A percentile compares a stretch with the other conserved stretches of the same genome.
Conservation (phyloP, 208 protist species). For the Lotmaria passim region DNA sequence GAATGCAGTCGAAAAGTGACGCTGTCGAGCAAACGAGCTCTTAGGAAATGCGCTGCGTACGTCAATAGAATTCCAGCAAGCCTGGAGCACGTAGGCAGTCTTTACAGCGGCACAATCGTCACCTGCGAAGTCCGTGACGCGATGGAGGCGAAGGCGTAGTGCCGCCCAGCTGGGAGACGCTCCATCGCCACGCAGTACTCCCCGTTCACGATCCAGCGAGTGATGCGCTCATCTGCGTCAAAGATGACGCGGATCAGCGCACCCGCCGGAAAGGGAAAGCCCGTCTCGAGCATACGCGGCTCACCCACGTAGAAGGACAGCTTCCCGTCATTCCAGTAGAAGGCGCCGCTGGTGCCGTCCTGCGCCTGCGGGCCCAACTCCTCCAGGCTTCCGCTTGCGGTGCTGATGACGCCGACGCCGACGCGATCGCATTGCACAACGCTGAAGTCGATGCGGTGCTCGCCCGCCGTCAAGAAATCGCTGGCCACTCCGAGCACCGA, state of each 20-base stretch:
- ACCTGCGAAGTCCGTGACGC: constrained; percentile 56
- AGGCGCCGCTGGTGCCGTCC: constrained; percentile 32
- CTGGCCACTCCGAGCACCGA: constrained; percentile 54
- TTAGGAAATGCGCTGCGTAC: no score
- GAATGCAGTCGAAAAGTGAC: no score
- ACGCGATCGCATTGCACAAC: constrained; percentile 58
- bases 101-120: constrained; percentile 42
- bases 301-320: constrained; percentile 54
- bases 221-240: constrained; percentile 54
- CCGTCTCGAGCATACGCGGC: constrained; percentile 39
- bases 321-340: constrained; percentile 79
- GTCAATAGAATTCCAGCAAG: no score
- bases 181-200: constrained; percentile 57
- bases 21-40: no score
- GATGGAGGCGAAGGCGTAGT: constrained; percentile 63
- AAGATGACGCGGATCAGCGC: constrained; percentile 50
- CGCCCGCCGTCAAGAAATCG: constrained; percentile 38
- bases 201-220: constrained; percentile 59
- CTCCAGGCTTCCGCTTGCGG: constrained; percentile 16
- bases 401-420: constrained; percentile 51
- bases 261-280: constrained; percentile 36
- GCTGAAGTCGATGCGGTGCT: constrained; percentile 57
- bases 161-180: constrained; percentile 44
- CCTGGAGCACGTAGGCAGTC: no score
- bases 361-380: constrained; percentile 7